Base-by-base conservation (phyloP, 2,329 filamentous ascomycete genomes). In the Hypoxylon sp. region DNA sequence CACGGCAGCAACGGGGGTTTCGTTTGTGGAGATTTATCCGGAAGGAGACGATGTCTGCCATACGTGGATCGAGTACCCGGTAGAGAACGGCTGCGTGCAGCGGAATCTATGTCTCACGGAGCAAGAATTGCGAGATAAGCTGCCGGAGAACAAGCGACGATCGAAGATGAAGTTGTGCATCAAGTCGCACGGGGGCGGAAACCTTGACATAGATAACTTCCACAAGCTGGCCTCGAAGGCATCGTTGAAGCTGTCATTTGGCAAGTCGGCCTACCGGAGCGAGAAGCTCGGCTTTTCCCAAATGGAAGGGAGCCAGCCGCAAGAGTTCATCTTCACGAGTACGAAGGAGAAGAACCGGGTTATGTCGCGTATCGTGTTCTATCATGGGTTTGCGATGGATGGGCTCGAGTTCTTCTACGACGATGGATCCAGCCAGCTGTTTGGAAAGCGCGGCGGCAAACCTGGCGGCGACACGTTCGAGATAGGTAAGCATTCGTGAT, bases 371-470 rank as follows among this genome's bases (percentile, higher is more conserved):
- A 83, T 97, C 54, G 83, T 86, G 58, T 81, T 96, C 11, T 96
- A 92, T 70, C 88, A 92, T 67, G 92, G 90, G 1, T 79, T 81
- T 56, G 88, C 88, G 3, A 71, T 98, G 10, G 89, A 96, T 72
- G 95, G 95, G 0, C 75, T 99, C 17, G 94, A 98, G 73, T 98
- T 99, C 74, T 81, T 90, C 57, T 98, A 97, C 70, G 94, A 98
- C 69, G 92, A 98, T 73, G 83, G 85, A 13, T 89, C 90, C 1
- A 89, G 82, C 51, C 92, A 97, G 71, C 74, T 97, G 3, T 96
- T 99, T 78, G 95, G 95, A 35, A 93, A 91, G 69, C 81, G 83
- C 51, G 89, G 89, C 10, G 90, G 88, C 6, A 88, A 88, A 62
- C 76, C 82, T 20, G 86, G 86, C 2, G 88, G 88, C 1, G 87